These are phyloP conservation scores for Lophiotrema nucula DNA, from an alignment of 495 filamentous ascomycete species.

Conservation along the genomic window DNA sequence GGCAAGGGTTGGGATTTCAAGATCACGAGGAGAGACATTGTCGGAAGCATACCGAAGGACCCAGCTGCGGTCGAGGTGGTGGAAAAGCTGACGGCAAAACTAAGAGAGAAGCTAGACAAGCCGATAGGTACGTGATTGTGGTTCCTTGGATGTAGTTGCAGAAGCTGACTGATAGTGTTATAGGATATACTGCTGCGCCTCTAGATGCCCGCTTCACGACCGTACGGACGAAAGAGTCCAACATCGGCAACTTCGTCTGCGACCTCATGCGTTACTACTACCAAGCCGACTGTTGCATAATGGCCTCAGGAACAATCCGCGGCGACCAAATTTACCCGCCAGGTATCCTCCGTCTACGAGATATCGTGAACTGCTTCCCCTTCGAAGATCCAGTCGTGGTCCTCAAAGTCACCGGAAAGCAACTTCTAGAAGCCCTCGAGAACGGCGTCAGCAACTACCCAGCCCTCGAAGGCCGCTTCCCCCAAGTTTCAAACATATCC, in stretches of 20 bases:
- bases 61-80: conserved; percentile 56
- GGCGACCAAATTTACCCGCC: conserved; percentile 87
- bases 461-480: conserved; percentile 71
- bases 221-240: conserved; percentile 72
- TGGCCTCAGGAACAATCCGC: conserved; percentile 85
- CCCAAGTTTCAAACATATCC: conserved; percentile 78
- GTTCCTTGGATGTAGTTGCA: not conserved
- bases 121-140: conserved; percentile 53
- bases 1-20: conserved; percentile 69
- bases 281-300: conserved; percentile 72
- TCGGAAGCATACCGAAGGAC: conserved; percentile 64
- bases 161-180: not conserved
- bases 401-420: conserved; percentile 63
- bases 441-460: conserved; percentile 78
- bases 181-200: conserved; percentile 68
- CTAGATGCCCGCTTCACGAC: conserved; percentile 85
- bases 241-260: conserved; percentile 85
- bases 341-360: conserved; percentile 70
- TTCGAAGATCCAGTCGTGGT: conserved; percentile 90
- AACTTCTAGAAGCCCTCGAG: conserved; percentile 72
- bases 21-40: conserved; percentile 71
- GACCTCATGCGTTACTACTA: conserved; percentile 88
- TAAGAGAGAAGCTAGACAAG: conserved; percentile 74
- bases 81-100: conserved; percentile 62
- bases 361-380: conserved; percentile 68